phyloP scores from a whole-genome alignment of 148 eudicot species.

The Heliosperma pusillum region DNA sequence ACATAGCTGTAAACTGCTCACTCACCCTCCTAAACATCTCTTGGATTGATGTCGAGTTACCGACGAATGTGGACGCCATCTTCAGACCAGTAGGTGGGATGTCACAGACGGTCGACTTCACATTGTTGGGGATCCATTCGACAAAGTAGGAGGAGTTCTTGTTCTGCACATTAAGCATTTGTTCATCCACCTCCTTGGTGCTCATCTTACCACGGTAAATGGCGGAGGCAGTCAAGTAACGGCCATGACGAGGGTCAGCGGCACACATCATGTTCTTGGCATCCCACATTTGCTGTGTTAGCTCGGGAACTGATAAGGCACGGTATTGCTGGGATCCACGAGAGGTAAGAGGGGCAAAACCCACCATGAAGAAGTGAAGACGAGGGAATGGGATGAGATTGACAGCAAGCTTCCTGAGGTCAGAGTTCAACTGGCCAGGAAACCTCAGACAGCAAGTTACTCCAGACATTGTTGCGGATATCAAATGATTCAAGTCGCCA shows the following conservation, averaged over 20 bases:
- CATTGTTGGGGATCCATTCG: constrained; percentile 84
- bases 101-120: constrained; percentile 74
- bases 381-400: constrained; percentile 73
- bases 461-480: constrained; percentile 76
- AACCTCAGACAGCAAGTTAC: constrained; percentile 69
- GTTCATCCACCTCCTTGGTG: constrained; percentile 86
- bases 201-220: constrained; percentile 87
- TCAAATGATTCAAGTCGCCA: constrained; percentile 69
- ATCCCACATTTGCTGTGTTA: constrained; percentile 87
- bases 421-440: constrained; percentile 73
- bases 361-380: constrained; percentile 84
- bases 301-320: constrained; percentile 59
- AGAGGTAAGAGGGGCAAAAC: constrained; percentile 70
- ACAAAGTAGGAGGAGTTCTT: constrained; percentile 84
- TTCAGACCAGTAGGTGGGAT: constrained; percentile 71
- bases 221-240: constrained; percentile 75
- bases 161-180: constrained; percentile 80
- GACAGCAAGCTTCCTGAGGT: constrained; percentile 65
- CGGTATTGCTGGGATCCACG: constrained; percentile 71
- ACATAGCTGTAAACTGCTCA: constrained; percentile 87
- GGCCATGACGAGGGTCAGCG: constrained; percentile 79
- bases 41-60: constrained; percentile 75
- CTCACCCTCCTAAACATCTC: constrained; percentile 87
- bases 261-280: constrained; percentile 94
- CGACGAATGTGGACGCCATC: constrained; percentile 78